A percentile compares a stretch with the other conserved stretches of the same genome.
These are phyloP conservation scores for Lasiodiplodia hormozganensis DNA, from an alignment of 2,329 filamentous ascomycete species.

Conservation along the genomic window DNA sequence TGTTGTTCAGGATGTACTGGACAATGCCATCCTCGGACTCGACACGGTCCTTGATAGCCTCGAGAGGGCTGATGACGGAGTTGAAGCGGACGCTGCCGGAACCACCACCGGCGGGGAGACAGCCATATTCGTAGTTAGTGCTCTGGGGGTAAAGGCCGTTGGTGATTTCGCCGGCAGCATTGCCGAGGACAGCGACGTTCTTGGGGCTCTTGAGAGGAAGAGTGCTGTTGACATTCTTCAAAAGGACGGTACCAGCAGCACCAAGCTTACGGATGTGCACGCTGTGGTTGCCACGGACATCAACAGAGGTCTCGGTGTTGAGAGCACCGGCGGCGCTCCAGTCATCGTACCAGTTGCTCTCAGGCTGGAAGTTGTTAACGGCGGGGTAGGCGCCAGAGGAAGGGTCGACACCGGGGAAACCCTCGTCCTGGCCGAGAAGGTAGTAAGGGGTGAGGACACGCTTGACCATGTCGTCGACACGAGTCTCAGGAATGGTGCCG, in stretches of 20 bases:
- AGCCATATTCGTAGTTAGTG: constrained; percentile 47
- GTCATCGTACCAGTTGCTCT: constrained; percentile 32
- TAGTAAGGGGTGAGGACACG: constrained; percentile 57
- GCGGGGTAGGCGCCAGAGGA: constrained; percentile 24
- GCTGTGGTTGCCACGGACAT: constrained; percentile 45
- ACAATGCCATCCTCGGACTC: constrained; percentile 13
- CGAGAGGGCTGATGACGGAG: constrained; percentile 49
- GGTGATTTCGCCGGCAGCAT: constrained; percentile 56
- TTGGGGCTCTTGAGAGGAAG: constrained; percentile 61
- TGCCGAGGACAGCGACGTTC: constrained; percentile 58
- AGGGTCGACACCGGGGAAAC: constrained; percentile 49
- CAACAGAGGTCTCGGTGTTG: constrained; percentile 21
- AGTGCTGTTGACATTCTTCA: constrained; percentile 58
- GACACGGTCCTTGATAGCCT: constrained; percentile 47
- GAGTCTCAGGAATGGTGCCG: constrained; percentile 47
- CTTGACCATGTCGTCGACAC: constrained; percentile 56
- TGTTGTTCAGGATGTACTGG: constrained; percentile 30
- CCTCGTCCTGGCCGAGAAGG: constrained; percentile 50
- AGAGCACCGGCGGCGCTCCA: constrained; percentile 32
- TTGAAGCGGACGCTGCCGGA: constrained; percentile 49
- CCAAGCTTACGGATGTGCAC: constrained; percentile 49
- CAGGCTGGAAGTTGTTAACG: constrained; percentile 16
- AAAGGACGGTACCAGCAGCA: constrained; percentile 50
- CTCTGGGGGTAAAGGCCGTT: constrained; percentile 52
- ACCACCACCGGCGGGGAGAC: constrained; percentile 52